phyloP scores from a whole-genome alignment of 1,284 basidiomycete genomes.

The Ustilago crameri region DNA sequence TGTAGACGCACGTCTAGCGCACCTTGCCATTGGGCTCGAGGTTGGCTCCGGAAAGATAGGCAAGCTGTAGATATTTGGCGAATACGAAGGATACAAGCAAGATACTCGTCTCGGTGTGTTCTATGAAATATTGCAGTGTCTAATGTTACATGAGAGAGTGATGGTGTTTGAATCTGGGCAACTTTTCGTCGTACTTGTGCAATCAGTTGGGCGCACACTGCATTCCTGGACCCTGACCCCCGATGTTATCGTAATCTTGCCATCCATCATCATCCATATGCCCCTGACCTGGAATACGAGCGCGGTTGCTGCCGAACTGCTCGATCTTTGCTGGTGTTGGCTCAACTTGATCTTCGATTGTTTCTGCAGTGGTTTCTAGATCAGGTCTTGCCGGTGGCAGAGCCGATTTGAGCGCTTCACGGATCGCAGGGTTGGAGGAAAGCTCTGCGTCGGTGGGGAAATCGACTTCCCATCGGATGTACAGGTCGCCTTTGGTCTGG shows the following conservation, averaged over 20 bases:
- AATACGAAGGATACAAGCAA: not conserved
- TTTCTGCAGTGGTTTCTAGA: constrained; percentile 32
- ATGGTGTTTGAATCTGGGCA: constrained; percentile 5
- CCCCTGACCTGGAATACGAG: constrained; percentile 36
- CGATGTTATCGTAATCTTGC: constrained; percentile 45
- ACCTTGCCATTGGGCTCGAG: constrained; percentile 61
- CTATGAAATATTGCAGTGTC: constrained; percentile 3
- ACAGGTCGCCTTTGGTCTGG: constrained; percentile 56
- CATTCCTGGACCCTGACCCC: constrained; percentile 51
- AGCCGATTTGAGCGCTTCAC: constrained; percentile 30
- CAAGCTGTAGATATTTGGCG: constrained; percentile 15
- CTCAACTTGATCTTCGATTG: constrained; percentile 42
- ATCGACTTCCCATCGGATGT: constrained; percentile 61
- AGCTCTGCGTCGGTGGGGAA: constrained; percentile 59
- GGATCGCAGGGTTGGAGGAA: constrained; percentile 23
- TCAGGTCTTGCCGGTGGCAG: constrained; percentile 54
- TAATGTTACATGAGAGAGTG: constrained; percentile 27
- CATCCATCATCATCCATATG: constrained; percentile 48
- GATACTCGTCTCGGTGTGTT: not conserved
- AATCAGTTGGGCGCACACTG: constrained; percentile 58
- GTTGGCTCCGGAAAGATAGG: constrained; percentile 47
- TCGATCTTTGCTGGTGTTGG: constrained; percentile 31
- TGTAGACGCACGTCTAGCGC: constrained; percentile 64
- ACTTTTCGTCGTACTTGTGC: not conserved
- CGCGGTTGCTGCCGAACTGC: constrained; percentile 50